phyloP scores from a whole-genome alignment of 495 filamentous ascomycete species.

The Hyaloscypha bicolor region DNA sequence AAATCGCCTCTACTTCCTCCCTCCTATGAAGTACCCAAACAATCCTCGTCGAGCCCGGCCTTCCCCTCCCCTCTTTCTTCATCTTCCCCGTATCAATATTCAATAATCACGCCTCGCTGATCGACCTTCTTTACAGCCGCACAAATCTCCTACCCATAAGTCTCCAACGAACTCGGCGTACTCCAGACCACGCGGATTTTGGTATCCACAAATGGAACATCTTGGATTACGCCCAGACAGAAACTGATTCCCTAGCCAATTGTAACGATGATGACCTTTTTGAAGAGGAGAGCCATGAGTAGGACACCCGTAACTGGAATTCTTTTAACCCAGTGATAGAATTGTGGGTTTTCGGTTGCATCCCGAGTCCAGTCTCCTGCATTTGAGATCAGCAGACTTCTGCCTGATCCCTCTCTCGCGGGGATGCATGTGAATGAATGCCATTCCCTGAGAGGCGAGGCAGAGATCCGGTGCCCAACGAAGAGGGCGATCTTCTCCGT shows the following conservation, averaged over 20 bases:
- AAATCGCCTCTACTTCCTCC: slow-evolving; percentile 67
- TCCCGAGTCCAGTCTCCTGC: slow-evolving; percentile 61
- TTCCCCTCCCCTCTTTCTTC: slow-evolving; percentile 34
- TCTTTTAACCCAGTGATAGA: slow-evolving; percentile 52
- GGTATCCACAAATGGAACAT: slow-evolving; percentile 1
- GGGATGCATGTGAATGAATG: slow-evolving; percentile 84
- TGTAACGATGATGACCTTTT: slow-evolving; percentile 70
- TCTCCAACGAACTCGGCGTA: slow-evolving; percentile 41
- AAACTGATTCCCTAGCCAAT: slow-evolving; percentile 78
- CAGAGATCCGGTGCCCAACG: slow-evolving; percentile 54
- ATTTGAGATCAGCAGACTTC: slow-evolving; percentile 73
- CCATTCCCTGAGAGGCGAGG: slow-evolving; percentile 70
- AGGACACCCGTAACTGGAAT: slow-evolving; percentile 68
- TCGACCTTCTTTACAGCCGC: slow-evolving; percentile 43
- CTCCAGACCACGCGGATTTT: slow-evolving; percentile 45
- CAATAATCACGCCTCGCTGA: slow-evolving; percentile 42
- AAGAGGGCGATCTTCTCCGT: slow-evolving; percentile 61
- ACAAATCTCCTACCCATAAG: slow-evolving; percentile 47
- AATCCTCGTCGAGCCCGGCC: slow-evolving; percentile 50
- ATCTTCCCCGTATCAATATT: slow-evolving; percentile 44
- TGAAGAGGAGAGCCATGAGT: slow-evolving; percentile 71
- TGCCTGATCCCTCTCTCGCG: slow-evolving; percentile 45
- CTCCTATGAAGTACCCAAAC: slow-evolving; percentile 58
- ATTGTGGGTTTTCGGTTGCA: slow-evolving; percentile 62
- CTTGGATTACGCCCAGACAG: slow-evolving; percentile 22